Base-by-base conservation (phyloP, 495 filamentous ascomycete species). In the Wilcoxina mikolae region DNA sequence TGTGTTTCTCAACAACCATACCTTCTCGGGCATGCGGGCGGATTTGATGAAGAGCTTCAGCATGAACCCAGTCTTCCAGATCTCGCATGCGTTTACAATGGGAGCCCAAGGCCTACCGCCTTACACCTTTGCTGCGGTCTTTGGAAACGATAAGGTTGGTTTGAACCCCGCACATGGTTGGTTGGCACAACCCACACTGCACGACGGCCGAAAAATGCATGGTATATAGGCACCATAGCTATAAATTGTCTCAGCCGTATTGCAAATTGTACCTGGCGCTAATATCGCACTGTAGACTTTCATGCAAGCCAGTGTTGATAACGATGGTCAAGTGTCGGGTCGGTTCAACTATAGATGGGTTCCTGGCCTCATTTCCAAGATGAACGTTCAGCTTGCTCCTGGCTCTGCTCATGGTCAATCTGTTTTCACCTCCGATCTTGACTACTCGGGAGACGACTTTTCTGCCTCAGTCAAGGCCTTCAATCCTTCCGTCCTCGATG, bases 41-140 rank as follows among this genome's bases (percentile, higher is more conserved):
- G 93, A 99, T 69, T 71, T 96, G 64, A 94, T 84, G 58, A 99
- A 95, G 76, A 82, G 84, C 60, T 89, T 95, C 72, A 85, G 86
- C 74, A 76, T 94, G 65, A 77, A 80, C 58, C 93, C 91, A 44
- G 73, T 96, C 63, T 99, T 99, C 77, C 90, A 95, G 69, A 83
- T 95, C 56, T 94, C 89, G 48, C 93, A 99, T 75, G 83, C 89
- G 50, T 91, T 99, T 68, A 78, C 89, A 27, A 86, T 95, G 80
- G 90, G 93, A 54, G 77, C 77, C 15, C 84, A 91, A 65, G 79
- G 81, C 48, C 71, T 90, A 67, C 85, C 87, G 64, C 93, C 93
- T 31, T 99, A 99, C 69, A 83, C 83, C 39, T 95, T 95, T 71
- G 85, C 86, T 53, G 85, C 85, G 52, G 77, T 99, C 64, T 95